Base-by-base conservation (phyloP, 73 alveolate species). In the Symbiodinium natans region DNA sequence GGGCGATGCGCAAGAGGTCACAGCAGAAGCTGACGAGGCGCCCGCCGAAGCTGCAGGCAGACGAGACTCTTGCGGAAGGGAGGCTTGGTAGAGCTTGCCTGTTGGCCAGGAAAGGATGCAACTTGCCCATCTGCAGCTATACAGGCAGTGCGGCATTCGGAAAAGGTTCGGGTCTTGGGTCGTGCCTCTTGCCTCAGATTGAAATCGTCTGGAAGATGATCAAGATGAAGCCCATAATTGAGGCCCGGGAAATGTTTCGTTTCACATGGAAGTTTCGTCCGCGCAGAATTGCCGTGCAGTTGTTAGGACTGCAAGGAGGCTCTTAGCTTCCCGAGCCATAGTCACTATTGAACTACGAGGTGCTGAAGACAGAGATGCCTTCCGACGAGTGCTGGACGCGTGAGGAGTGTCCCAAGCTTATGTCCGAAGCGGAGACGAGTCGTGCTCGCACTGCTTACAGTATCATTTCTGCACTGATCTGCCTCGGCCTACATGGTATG, bases 301-400 rank as follows among this genome's bases (percentile, higher is more conserved):
- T n/a, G n/a, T n/a, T n/a, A n/a, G n/a, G n/a, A n/a, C n/a, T n/a
- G n/a, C n/a, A n/a, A n/a, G n/a, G n/a, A n/a, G n/a, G n/a, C n/a
- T n/a, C n/a, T n/a, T n/a, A n/a, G n/a, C n/a, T n/a, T n/a, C n/a
- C n/a, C n/a, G n/a, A n/a, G n/a, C n/a, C n/a, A n/a, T n/a, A n/a
- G n/a, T n/a, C n/a, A n/a, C n/a, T n/a, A n/a, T n/a, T n/a, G n/a
- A n/a, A n/a, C n/a, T n/a, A n/a, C n/a, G 41, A 86, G 94, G 94
- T 43, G 29, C 83, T 86, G 59, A 86, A 86, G 31, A 33, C 21
- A 17, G 94, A 86, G 31, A 52, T 52, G 15, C 93, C 93, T 3
- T 27, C 59, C 13, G 94, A 86, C 54, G 94, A 80, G 13, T 86
- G 94, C 83, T 86, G 94, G 94, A 86, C 94, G 17, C 59, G 74